phyloP scores from a whole-genome alignment of 1,284 basidiomycete genomes.

The Fomitopsis palustris region DNA sequence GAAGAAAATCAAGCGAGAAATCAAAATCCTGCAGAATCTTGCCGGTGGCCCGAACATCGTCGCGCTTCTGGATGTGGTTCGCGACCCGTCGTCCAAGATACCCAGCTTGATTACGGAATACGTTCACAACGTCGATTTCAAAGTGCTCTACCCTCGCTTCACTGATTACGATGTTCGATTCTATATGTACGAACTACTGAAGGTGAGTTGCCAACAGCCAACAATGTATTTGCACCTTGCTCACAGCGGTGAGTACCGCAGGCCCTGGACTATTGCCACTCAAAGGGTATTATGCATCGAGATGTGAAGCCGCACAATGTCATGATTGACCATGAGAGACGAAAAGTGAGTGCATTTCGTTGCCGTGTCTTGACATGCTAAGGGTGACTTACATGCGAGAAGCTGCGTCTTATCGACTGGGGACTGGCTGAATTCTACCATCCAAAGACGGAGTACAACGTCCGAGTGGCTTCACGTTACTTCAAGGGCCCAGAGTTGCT shows the following conservation, averaged over 20 bases:
- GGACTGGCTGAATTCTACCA: conserved; percentile 99
- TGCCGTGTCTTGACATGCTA: neutral
- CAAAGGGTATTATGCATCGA: conserved; percentile 98
- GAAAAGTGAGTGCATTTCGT: conserved; percentile 58
- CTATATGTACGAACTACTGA: conserved; percentile 96
- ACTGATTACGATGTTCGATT: conserved; percentile 93
- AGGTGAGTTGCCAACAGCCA: conserved; percentile 60
- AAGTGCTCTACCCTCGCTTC: conserved; percentile 93
- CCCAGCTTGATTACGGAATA: conserved; percentile 99
- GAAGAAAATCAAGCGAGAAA: conserved; percentile 99
- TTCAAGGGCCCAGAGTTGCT: conserved; percentile 98
- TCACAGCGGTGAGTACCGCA: conserved; percentile 26
- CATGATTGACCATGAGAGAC: conserved; percentile 98
- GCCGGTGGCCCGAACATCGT: conserved; percentile 93
- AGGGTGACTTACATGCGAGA: conserved; percentile 9
- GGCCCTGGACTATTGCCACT: conserved; percentile 98
- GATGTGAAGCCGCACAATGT: conserved; percentile 99
- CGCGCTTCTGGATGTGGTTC: conserved; percentile 91
- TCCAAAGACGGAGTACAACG: conserved; percentile 97
- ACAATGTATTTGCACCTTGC: neutral
- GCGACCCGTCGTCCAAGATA: conserved; percentile 93
- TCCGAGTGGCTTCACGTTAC: conserved; percentile 95
- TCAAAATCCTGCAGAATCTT: conserved; percentile 97
- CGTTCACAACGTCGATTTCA: conserved; percentile 98
- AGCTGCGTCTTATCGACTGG: conserved; percentile 98